Conservation (phyloP, 805 yeast species). For the Cyberlindnera mrakii region DNA sequence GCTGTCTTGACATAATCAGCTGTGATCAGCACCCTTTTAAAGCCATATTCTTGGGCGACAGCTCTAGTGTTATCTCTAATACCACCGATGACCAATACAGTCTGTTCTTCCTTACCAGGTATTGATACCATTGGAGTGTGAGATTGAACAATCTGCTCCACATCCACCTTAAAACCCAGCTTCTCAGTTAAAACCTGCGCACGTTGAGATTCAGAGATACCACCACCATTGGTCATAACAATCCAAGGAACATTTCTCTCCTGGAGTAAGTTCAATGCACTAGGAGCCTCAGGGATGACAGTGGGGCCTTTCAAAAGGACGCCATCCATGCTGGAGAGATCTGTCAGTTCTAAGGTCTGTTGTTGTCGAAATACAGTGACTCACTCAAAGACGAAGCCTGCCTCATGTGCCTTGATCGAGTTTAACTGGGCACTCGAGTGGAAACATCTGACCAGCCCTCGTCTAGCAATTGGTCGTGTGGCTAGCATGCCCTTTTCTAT, state of each 20-base stretch:
- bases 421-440: background rate
- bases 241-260: conserved; percentile 62
- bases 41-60: conserved; percentile 76
- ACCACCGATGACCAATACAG: conserved; percentile 85
- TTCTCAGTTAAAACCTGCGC: conserved; percentile 43
- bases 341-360: conserved; percentile 3
- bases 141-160: conserved; percentile 67
- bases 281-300: conserved; percentile 59
- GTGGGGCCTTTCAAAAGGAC: conserved; percentile 71
- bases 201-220: conserved; percentile 59
- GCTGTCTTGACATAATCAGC: conserved; percentile 60
- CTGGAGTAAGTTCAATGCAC: conserved; percentile 51
- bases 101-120: conserved; percentile 39
- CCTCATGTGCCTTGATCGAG: background rate
- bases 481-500: no score
- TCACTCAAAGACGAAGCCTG: conserved; percentile 20
- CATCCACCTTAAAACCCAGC: conserved; percentile 28
- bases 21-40: conserved; percentile 65
- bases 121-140: conserved; percentile 80
- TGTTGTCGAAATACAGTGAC: background rate
- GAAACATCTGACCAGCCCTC: no score
- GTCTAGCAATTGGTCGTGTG: no score
- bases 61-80: conserved; percentile 58
- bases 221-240: conserved; percentile 90
- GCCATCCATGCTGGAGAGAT: conserved; percentile 62